Evolutionary conservation across 352 stramenopile genomes (phyloP).

Genomic region (Aphanomyces cochlioides): DNA sequence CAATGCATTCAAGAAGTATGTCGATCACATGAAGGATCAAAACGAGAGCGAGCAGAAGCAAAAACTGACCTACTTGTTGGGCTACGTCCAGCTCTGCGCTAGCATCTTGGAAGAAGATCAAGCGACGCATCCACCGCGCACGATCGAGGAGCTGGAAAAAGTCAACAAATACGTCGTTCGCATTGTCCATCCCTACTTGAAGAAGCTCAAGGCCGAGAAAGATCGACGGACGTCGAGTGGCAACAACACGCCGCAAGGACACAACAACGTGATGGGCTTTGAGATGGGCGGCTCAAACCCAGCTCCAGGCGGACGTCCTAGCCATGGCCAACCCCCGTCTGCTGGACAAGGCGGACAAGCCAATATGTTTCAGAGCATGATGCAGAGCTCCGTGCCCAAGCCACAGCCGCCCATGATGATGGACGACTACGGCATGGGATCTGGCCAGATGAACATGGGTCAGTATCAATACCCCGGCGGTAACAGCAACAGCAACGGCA

Average conservation of each 20-base stretch:
- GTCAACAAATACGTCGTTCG: conserved; percentile 89
- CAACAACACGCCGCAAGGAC: conserved; percentile 32
- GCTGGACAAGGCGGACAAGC: conserved; percentile 28
- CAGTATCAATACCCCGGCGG: conserved; percentile 30
- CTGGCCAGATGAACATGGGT: conserved; percentile 30
- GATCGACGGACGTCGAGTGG: conserved; percentile 52
- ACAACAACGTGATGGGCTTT: conserved; percentile 16
- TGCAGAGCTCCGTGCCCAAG: conserved; percentile 30
- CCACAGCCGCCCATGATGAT: conserved; percentile 35
- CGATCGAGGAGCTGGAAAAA: conserved; percentile 80
- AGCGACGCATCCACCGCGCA: conserved; percentile 59
- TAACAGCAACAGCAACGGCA: conserved; percentile 34
- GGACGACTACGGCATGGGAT: conserved; percentile 33
- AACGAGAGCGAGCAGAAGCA: conserved; percentile 85
- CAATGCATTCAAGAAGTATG: conserved; percentile 83
- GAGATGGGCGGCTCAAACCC: conserved; percentile 21
- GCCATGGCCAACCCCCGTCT: conserved; percentile 23
- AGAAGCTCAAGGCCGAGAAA: conserved; percentile 78
- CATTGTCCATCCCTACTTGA: conserved; percentile 83
- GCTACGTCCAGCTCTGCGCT: conserved; percentile 76
- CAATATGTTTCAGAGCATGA: conserved; percentile 30
- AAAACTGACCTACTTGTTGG: conserved; percentile 77
- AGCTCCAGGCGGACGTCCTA: background rate
- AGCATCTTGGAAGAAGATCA: conserved; percentile 77
- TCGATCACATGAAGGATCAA: conserved; percentile 84